A percentile compares a stretch with the other conserved stretches of the same genome.
Conservation (phyloP, 805 yeast species). For the Saturnispora bothae region DNA sequence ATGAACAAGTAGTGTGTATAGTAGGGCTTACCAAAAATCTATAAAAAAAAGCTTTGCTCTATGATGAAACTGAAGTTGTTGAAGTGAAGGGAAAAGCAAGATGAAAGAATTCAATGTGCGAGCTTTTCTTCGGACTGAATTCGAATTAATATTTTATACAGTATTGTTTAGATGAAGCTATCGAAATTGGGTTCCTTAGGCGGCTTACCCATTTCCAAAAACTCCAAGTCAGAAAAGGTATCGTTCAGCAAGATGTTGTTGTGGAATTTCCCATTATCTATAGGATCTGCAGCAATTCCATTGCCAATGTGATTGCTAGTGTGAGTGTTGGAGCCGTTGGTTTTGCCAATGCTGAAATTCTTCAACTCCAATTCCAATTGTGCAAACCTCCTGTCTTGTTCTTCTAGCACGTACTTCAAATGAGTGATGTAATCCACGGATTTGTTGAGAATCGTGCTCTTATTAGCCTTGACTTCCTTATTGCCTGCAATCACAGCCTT, state of each 20-base stretch:
- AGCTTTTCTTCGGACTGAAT: too few species aligned
- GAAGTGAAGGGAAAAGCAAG: too few species aligned
- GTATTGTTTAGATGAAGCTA: not conserved
- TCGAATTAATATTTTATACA: too few species aligned
- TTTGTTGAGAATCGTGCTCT: constrained; percentile 63
- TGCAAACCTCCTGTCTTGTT: constrained; percentile 40
- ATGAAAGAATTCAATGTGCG: too few species aligned
- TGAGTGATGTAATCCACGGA: constrained; percentile 73
- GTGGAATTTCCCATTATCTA: not conserved
- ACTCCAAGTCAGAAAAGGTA: constrained; percentile 6
- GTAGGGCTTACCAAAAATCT: too few species aligned
- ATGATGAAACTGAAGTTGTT: too few species aligned
- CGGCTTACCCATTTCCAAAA: constrained; percentile 3
- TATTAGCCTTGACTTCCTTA: constrained; percentile 71
- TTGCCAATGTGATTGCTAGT: not conserved
- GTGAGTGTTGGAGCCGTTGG: not conserved
- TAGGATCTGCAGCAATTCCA: too few species aligned
- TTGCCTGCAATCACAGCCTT: constrained; percentile 23
- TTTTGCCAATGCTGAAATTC: too few species aligned
- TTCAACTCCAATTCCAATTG: constrained; percentile 25
- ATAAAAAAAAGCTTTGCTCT: too few species aligned
- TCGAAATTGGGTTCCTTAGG: not conserved
- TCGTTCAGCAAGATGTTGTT: not conserved
- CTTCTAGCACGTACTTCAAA: constrained; percentile 47
- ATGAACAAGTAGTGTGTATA: too few species aligned